phyloP scores from a whole-genome alignment of 164 flowering plant genomes.

The Amborella trichopoda region DNA sequence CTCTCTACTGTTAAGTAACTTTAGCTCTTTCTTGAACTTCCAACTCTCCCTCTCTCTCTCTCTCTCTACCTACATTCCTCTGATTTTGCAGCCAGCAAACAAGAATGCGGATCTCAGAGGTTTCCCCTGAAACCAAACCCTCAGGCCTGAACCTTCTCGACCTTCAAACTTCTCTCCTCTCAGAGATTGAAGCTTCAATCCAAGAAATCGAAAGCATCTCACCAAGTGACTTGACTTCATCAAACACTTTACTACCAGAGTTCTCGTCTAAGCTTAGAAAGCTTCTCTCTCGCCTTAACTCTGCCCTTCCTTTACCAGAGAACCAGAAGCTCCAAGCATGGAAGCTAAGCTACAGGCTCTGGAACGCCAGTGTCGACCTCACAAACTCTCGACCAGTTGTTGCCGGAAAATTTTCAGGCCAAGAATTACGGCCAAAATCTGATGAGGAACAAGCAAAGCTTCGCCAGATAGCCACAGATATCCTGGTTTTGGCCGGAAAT shows the following conservation, averaged over 20 bases:
- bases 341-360: conserved; percentile 92
- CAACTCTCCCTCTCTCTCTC: background rate
- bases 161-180: conserved; percentile 6
- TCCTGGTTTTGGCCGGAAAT: conserved; percentile 42
- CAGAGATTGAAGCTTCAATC: conserved; percentile 18
- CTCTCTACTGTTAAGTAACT: background rate
- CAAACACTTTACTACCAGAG: background rate
- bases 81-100: conserved; percentile 5
- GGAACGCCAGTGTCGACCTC: conserved; percentile 92
- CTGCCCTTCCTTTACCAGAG: conserved; percentile 41
- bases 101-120: conserved; percentile 20
- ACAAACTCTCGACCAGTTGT: too few species aligned
- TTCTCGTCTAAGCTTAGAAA: conserved; percentile 11
- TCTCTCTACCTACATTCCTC: background rate
- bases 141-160: background rate
- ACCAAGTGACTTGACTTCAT: background rate
- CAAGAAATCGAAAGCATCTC: conserved; percentile 16
- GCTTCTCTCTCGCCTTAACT: conserved; percentile 12
- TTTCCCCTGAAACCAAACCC: conserved; percentile 9
- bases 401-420: conserved; percentile 8
- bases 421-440: background rate
- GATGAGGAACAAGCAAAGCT: conserved; percentile 40
- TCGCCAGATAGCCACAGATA: conserved; percentile 71
- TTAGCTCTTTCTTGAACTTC: background rate
- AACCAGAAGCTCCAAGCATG: conserved; percentile 61